These are phyloP conservation scores for Artomyces pyxidatus DNA, from an alignment of 768 basidiomycete genomes.

Conservation along the genomic window DNA sequence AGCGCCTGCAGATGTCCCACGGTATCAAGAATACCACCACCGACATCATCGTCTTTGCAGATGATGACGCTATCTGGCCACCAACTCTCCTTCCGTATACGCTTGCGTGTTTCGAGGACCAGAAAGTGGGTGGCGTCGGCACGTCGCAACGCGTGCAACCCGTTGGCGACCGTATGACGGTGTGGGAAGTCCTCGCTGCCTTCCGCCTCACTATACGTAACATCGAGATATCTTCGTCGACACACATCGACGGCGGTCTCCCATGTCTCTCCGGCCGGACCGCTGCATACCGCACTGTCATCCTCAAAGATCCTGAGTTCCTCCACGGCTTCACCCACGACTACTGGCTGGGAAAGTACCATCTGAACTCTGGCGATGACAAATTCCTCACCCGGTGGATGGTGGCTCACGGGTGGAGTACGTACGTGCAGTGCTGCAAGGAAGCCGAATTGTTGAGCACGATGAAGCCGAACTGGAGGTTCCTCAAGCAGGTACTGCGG, in stretches of 20 bases:
- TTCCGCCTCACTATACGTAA: slow-evolving; percentile 91
- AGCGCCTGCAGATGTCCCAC: slow-evolving; percentile 89
- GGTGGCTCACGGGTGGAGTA: slow-evolving; percentile 92
- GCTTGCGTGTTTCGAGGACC: slow-evolving; percentile 91
- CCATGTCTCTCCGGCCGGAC: slow-evolving; percentile 91
- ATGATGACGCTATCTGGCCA: slow-evolving; percentile 96
- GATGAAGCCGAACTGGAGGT: slow-evolving; percentile 96
- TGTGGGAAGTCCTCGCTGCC: slow-evolving; percentile 93
- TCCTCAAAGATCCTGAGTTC: slow-evolving; percentile 92
- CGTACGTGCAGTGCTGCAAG: slow-evolving; percentile 84
- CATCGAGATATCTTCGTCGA: slow-evolving; percentile 83
- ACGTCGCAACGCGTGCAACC: slow-evolving; percentile 86
- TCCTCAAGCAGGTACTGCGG: slow-evolving; percentile 86
- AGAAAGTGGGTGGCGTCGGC: slow-evolving; percentile 87
- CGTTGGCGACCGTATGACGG: slow-evolving; percentile 70
- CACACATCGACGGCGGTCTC: slow-evolving; percentile 88
- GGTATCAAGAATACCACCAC: slow-evolving; percentile 87
- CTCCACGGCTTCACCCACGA: slow-evolving; percentile 91
- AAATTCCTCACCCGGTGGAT: slow-evolving; percentile 95
- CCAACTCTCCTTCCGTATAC: slow-evolving; percentile 83
- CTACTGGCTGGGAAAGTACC: slow-evolving; percentile 90
- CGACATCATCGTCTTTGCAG: slow-evolving; percentile 91
- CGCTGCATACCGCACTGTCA: slow-evolving; percentile 89
- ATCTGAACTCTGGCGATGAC: slow-evolving; percentile 90
- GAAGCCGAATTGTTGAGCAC: slow-evolving; percentile 83